Percentiles rank a stretch among this genome's conserved stretches.
phyloP scores from a whole-genome alignment of 768 basidiomycete genomes.

The Amanita exitialis region DNA sequence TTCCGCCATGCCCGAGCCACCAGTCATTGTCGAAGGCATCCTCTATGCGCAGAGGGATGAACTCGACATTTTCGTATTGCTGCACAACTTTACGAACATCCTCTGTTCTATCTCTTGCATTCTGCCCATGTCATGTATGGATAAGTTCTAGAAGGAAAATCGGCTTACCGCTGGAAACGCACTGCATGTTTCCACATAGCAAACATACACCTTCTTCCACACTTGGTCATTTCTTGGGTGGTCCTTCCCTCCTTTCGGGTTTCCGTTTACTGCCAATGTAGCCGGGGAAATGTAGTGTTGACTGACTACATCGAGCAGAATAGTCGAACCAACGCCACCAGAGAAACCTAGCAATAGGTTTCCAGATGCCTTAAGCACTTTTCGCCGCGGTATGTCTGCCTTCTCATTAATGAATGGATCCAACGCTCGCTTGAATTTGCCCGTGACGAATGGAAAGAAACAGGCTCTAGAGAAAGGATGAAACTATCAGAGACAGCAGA shows the following conservation, averaged over 20 bases:
- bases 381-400: constrained; percentile 46
- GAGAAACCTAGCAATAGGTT: constrained; percentile 63
- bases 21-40: constrained; percentile 62
- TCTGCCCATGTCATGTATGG: constrained; percentile 10
- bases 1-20: constrained; percentile 45
- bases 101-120: constrained; percentile 48
- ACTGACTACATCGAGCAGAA: constrained; percentile 60
- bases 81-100: constrained; percentile 37
- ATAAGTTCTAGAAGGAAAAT: constrained; percentile 4
- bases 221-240: constrained; percentile 55
- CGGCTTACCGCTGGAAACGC: constrained; percentile 51
- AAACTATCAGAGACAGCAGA: not conserved
- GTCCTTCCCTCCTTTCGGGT: constrained; percentile 44
- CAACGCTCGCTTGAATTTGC: constrained; percentile 55
- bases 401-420: constrained; percentile 54
- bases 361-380: constrained; percentile 55
- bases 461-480: constrained; percentile 25
- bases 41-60: constrained; percentile 57
- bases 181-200: constrained; percentile 61
- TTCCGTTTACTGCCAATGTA: constrained; percentile 7
- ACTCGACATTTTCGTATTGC: constrained; percentile 36
- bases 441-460: constrained; percentile 50
- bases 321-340: constrained; percentile 70
- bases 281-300: constrained; percentile 41
- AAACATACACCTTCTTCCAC: constrained; percentile 53